phyloP scores from a whole-genome alignment of 805 yeast genomes.

The Tetrapisispora taiwanensis region DNA sequence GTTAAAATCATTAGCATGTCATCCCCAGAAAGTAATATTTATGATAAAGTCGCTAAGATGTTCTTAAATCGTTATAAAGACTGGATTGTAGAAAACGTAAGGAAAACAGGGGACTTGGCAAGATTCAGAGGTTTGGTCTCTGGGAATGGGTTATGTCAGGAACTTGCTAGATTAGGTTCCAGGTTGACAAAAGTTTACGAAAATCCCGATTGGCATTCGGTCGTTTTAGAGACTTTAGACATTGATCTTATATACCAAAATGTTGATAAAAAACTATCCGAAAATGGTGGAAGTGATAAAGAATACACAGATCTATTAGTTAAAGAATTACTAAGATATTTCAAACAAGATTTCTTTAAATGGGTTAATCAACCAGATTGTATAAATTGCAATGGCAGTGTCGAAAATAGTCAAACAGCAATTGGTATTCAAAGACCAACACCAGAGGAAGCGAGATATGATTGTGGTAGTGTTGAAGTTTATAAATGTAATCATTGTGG shows the following conservation, averaged over 20 bases:
- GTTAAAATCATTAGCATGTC: not conserved
- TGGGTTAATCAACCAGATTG: conserved; percentile 78
- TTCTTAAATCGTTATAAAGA: conserved; percentile 17
- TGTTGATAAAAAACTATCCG: conserved; percentile 42
- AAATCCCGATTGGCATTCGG: conserved; percentile 36
- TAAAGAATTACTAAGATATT: conserved; percentile 52
- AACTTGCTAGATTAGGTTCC: conserved; percentile 12
- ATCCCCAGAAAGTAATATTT: not conserved
- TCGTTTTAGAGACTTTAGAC: conserved; percentile 55
- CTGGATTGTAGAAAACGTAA: conserved; percentile 11
- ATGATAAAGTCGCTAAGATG: conserved; percentile 11
- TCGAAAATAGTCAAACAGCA: conserved; percentile 30
- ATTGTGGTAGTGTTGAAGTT: conserved; percentile 51
- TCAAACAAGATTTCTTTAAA: conserved; percentile 64
- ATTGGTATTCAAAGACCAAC: conserved; percentile 37
- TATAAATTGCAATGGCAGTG: conserved; percentile 34
- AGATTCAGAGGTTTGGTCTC: conserved; percentile 13
- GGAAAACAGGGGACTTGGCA: conserved; percentile 6
- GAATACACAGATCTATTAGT: conserved; percentile 49
- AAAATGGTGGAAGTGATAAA: conserved; percentile 9
- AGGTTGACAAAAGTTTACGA: conserved; percentile 32
- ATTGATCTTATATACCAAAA: conserved; percentile 46
- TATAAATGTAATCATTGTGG: conserved; percentile 52
- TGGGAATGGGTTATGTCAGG: conserved; percentile 18
- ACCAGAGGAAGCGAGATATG: conserved; percentile 34